phyloP scores from a whole-genome alignment of 371 early-diverging fungal genomes.

The Zychaea mexicana region DNA sequence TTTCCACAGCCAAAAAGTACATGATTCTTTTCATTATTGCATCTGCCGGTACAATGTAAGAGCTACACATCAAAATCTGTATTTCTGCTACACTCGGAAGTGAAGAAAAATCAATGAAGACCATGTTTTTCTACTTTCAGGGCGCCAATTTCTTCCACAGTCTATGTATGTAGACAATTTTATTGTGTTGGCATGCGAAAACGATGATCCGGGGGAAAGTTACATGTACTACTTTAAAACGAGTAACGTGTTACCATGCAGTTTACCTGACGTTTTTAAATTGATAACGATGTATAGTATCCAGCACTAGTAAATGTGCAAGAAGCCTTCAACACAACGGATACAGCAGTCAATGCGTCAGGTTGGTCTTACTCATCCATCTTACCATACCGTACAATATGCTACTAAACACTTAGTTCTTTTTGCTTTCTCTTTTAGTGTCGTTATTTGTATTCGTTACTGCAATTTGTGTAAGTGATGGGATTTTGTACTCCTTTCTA shows the following conservation, averaged over 20 bases:
- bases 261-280: background rate
- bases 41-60: slow-evolving; percentile 26
- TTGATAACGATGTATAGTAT: slow-evolving; percentile 11
- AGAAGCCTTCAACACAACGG: slow-evolving; percentile 20
- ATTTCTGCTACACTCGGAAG: no score
- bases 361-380: slow-evolving; percentile 19
- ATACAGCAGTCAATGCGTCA: slow-evolving; percentile 31
- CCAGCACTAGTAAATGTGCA: slow-evolving; percentile 26
- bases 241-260: no score
- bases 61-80: background rate
- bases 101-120: no score
- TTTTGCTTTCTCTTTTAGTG: no score
- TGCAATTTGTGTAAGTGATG: slow-evolving; percentile 26
- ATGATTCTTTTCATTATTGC: slow-evolving; percentile 22
- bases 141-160: slow-evolving; percentile 27
- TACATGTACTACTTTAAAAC: no score
- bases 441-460: slow-evolving; percentile 25
- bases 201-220: background rate
- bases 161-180: slow-evolving; percentile 21
- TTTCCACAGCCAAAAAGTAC: slow-evolving; percentile 13
- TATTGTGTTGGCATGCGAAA: background rate
- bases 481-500: no score
- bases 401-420: no score
- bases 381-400: no score
- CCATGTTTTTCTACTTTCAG: background rate